A percentile compares a stretch with the other conserved stretches of the same genome.
phyloP scores from a whole-genome alignment of 148 eudicot genomes.

The Chenopodium berlandieri region DNA sequence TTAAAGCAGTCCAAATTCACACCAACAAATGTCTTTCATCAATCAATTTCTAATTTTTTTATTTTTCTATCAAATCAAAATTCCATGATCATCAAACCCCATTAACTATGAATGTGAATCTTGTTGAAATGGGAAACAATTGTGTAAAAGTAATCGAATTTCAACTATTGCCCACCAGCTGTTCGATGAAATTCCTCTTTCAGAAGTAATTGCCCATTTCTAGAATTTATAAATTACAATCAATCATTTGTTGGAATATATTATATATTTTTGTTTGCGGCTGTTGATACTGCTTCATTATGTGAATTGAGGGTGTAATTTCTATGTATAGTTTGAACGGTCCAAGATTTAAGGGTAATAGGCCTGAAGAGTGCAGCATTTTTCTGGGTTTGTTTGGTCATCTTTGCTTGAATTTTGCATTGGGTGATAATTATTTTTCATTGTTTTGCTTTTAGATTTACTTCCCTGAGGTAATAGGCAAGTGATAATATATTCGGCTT shows the following conservation, averaged over 20 bases:
- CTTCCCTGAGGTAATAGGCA: not conserved
- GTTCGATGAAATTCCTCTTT: slow-evolving; percentile 26
- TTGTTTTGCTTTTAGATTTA: not conserved
- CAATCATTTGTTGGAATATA: not conserved
- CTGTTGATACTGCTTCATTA: not conserved
- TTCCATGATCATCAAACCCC: not conserved
- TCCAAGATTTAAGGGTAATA: not conserved
- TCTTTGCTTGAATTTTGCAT: not conserved
- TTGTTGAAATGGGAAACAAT: not conserved
- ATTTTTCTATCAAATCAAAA: not conserved
- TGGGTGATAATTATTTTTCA: not conserved
- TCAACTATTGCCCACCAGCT: slow-evolving; percentile 16
- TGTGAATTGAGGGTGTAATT: not conserved
- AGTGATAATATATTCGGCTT: not conserved
- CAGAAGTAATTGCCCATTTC: not conserved
- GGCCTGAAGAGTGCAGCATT: not conserved
- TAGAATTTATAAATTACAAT: slow-evolving; percentile 12
- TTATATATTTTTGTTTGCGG: not conserved
- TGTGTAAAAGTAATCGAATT: not conserved
- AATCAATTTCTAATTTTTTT: not conserved
- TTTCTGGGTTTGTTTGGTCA: slow-evolving; percentile 6
- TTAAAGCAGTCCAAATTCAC: not conserved
- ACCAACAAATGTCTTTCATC: not conserved
- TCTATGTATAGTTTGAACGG: not conserved
- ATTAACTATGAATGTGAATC: not conserved